Evolutionary conservation across 2,329 filamentous ascomycete species (phyloP), one percentile per base, ranked within the genome.

Genomic region (Penicillium paneum): DNA sequence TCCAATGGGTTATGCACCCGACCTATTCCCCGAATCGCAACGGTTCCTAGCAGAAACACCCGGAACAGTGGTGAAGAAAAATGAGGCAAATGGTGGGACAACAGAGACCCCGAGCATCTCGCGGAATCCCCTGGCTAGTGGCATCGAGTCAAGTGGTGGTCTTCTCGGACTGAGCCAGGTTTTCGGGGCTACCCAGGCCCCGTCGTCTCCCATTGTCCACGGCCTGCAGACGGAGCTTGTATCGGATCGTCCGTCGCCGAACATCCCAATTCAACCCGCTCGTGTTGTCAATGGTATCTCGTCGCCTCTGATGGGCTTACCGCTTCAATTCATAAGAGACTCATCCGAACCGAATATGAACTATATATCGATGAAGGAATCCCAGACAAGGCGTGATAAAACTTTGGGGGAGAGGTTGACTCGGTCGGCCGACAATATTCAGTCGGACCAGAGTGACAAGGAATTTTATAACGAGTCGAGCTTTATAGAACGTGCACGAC

Each of bases 181-280:
- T 1, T 80, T 80, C 62, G 75, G 71, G 51, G 73, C 74, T 21
- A 80, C 78, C 0, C 78, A 80, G 59, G 76, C 72, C 29, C 69
- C 73, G 24, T 78, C 78, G 2, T 79, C 78, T 11, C 78, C 78
- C 5, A 65, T 76, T 35, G 63, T 71, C 11, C 69, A 72, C 57
- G 58, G 65, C 11, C 60, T 65, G 3, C 70, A 70, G 7, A 67
- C 69, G 2, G 76, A 76, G 40, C 63, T 69, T 8, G 58, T 71
- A 29, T 79, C 76, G 11, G 77, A 79, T 57, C 74, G 77, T 46
- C 78, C 78, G 3, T 80, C 78, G 2, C 78, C 78, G n/a, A 75
- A 77, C 58, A 65, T 79, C 19, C 73, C 76, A 35, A 71, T 78
- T 26, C 71, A 78, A 49, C 65, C 66, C 32, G 70, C 67, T 29